Base-by-base conservation (phyloP, 1,284 basidiomycete species). In the Austroboletus niveus region DNA sequence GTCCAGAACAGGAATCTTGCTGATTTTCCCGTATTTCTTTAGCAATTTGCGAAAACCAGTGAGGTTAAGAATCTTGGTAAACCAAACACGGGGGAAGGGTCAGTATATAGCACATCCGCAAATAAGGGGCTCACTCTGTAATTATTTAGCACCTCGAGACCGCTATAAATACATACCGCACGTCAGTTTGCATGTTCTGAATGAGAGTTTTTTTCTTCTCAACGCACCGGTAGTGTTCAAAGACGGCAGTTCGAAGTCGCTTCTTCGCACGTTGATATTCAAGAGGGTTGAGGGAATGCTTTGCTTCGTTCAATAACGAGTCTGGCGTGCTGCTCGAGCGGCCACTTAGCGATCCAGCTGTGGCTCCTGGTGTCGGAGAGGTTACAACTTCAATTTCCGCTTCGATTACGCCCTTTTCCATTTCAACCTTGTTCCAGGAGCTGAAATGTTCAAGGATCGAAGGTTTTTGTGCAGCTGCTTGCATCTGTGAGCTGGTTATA, bases 21-120 rank as follows among this genome's bases (percentile, higher is more conserved):
- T 88, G 3, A 83, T 75, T 71, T 97, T 98, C 65, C 94, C 92
- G 60, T 94, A 97, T 72, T 97, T 98, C 72, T 94, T 98, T 56
- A 97, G 67, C 0, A 88, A 89, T 68, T 98, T 98, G 22, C 90
- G 78, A 68, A 98, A 94, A 1, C 94, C 95, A 2, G 90, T 90
- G 9, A 94, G 69, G 67, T 98, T 98, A 47, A 98, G 71, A 43
- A 89, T 85, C 87, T 94, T 49, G 27, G n/a, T 54, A 34, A 14
- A 29, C 30, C 41, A 3, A 11, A 42, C 11, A 36, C 15, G 29
- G 31, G 34, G 36, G n/a, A 15, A 11, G 29, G 12, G 30, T 45
- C 29, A 55, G 40, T 27, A 31, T 20, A 73, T 7, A 30, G 17
- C n/a, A 24, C 15, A 17, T 30, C 34, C 17, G 14, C 8, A 22